Conservation (phyloP, 768 basidiomycete genomes). For the Boletales sp. region DNA sequence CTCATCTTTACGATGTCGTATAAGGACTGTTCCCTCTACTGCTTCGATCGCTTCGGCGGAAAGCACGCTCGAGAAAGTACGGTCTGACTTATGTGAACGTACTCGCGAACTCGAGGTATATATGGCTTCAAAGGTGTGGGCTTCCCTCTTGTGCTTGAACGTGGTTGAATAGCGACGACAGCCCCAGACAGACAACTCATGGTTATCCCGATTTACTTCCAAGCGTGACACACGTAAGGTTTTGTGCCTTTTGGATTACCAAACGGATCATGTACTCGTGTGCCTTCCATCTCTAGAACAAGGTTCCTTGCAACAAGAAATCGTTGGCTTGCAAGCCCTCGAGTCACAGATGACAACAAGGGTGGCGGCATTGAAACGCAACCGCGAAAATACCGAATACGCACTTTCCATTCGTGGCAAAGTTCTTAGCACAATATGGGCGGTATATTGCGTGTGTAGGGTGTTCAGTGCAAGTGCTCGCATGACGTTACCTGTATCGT, state of each 20-base stretch:
- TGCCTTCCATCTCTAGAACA: constrained; percentile 27
- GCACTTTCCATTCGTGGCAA: constrained; percentile 53
- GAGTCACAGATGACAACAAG: constrained; percentile 65
- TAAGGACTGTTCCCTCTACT: constrained; percentile 21
- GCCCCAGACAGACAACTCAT: constrained; percentile 24
- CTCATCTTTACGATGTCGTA: constrained; percentile 7
- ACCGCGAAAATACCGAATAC: constrained; percentile 48
- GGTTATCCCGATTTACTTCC: constrained; percentile 28
- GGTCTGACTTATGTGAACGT: constrained; percentile 49
- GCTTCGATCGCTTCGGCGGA: constrained; percentile 48
- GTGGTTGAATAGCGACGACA: constrained; percentile 13
- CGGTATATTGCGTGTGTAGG: constrained; percentile 63
- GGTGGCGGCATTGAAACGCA: constrained; percentile 46
- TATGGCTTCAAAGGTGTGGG: constrained; percentile 22
- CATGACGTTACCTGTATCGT: constrained; percentile 2
- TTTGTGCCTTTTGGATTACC: constrained; percentile 7
- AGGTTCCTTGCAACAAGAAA: constrained; percentile 46
- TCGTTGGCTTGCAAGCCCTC: constrained; percentile 61
- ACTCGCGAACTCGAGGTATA: constrained; percentile 24
- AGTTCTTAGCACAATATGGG: constrained; percentile 52
- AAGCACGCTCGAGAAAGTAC: constrained; percentile 54
- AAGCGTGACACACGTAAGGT: constrained; percentile 31
- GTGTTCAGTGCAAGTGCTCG: constrained; percentile 51
- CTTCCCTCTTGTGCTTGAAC: not conserved
- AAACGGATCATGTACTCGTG: not conserved